Conservation (phyloP, 805 yeast genomes). For the Zygosaccharomyces bisporus region DNA sequence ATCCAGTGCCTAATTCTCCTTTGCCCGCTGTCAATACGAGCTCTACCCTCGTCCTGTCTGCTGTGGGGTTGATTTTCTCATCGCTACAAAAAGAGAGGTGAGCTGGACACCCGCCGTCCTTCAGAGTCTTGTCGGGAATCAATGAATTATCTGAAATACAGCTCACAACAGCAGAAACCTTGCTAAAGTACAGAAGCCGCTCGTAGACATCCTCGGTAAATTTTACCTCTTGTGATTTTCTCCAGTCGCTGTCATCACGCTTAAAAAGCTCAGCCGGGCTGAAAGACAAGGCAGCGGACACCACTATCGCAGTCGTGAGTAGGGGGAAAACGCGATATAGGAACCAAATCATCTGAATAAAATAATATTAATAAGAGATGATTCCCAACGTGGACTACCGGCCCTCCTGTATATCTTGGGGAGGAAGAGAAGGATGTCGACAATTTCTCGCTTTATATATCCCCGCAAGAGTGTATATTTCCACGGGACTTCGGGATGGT, state of each 20-base stretch:
- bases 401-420: neutral
- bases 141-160: conserved; percentile 32
- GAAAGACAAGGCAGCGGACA: neutral
- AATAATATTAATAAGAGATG: neutral
- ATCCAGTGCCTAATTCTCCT: conserved; percentile 53
- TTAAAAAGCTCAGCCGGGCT: neutral
- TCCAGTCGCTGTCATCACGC: neutral
- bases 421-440: neutral
- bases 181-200: conserved; percentile 33
- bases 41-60: conserved; percentile 36
- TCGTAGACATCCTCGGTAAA: conserved; percentile 21
- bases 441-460: conserved; percentile 1
- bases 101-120: conserved; percentile 35
- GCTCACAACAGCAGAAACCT: conserved; percentile 36
- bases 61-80: conserved; percentile 26
- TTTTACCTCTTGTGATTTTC: neutral
- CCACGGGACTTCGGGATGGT: no score
- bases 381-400: neutral
- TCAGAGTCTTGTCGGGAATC: conserved; percentile 24
- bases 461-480: neutral
- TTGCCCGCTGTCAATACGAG: conserved; percentile 41
- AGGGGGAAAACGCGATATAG: neutral
- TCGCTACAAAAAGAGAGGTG: conserved; percentile 33
- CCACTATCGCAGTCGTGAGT: neutral
- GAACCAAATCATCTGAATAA: neutral